phyloP scores from a whole-genome alignment of 345 rosid species.

The Corchorus capsularis region DNA sequence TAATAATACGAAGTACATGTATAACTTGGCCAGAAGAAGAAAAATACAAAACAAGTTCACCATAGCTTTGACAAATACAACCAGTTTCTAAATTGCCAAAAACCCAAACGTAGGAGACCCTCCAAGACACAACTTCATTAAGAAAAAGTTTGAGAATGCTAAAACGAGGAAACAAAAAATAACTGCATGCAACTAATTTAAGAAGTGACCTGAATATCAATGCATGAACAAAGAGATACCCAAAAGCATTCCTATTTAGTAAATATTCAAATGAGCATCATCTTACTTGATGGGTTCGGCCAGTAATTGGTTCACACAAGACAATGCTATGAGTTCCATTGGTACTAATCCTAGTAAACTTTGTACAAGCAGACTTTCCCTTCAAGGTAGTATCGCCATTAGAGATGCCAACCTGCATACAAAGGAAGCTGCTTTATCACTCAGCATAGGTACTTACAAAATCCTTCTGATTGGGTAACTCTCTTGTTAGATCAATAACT shows the following conservation, averaged over 20 bases:
- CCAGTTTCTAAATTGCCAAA: neutral
- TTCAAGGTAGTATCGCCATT: slow-evolving; percentile 43
- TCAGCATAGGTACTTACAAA: slow-evolving; percentile 14
- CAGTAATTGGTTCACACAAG: slow-evolving; percentile 89
- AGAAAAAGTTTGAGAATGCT: neutral
- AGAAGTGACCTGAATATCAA: neutral
- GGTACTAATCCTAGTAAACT: slow-evolving; percentile 79
- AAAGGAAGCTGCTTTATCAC: slow-evolving; percentile 13
- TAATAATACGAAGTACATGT: neutral
- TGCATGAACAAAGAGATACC: neutral
- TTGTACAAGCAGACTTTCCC: slow-evolving; percentile 86
- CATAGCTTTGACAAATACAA: too few relatives aligned
- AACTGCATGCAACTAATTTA: neutral
- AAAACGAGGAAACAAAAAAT: neutral
- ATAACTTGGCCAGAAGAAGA: neutral
- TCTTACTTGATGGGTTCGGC: slow-evolving; percentile 95
- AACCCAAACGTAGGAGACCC: neutral
- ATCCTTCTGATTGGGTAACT: slow-evolving; percentile 10
- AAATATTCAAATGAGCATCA: neutral
- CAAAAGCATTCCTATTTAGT: neutral
- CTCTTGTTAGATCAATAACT: slow-evolving; percentile 10
- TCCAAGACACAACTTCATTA: neutral
- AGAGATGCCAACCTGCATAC: slow-evolving; percentile 47
- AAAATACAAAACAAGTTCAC: neutral
- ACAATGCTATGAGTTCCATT: slow-evolving; percentile 82